A percentile compares a stretch with the other conserved stretches of the same genome.
Conservation (phyloP, 164 flowering plant genomes). For the Kingdonia uniflora region DNA sequence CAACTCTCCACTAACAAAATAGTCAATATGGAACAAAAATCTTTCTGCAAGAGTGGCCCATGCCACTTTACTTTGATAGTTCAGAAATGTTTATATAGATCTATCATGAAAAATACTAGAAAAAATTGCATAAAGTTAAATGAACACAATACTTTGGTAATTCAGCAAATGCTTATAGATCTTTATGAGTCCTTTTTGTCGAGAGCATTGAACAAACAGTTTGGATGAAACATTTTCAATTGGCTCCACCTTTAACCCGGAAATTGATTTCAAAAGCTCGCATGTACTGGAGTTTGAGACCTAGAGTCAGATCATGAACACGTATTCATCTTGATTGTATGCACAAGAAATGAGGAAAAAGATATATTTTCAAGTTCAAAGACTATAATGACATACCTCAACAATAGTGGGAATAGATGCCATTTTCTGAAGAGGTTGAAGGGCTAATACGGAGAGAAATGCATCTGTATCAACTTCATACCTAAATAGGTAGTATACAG, state of each 20-base stretch:
- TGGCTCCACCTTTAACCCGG: slow-evolving; percentile 83
- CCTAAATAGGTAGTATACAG: slow-evolving; percentile 29
- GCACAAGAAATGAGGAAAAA: background rate
- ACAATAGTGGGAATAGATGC: slow-evolving; percentile 77
- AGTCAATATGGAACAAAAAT: no score
- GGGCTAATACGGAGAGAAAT: slow-evolving; percentile 85
- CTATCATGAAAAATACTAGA: background rate
- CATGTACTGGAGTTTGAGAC: slow-evolving; percentile 77
- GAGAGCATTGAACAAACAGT: slow-evolving; percentile 95
- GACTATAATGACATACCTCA: slow-evolving; percentile 45
- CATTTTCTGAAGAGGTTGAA: slow-evolving; percentile 77
- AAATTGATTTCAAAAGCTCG: slow-evolving; percentile 81
- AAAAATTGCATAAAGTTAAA: slow-evolving; percentile 2
- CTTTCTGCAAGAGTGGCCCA: no score
- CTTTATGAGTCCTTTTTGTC: slow-evolving; percentile 93
- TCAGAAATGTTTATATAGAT: no score
- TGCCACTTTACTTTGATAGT: no score
- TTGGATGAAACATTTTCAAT: slow-evolving; percentile 94
- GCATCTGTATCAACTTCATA: slow-evolving; percentile 96
- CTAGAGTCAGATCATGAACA: slow-evolving; percentile 28
- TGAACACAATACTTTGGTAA: slow-evolving; percentile 56
- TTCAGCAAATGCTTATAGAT: slow-evolving; percentile 93
- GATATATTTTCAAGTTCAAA: background rate
- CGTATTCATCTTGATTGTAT: slow-evolving; percentile 2
- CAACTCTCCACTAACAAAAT: no score